A percentile compares a stretch with the other conserved stretches of the same genome.
Evolutionary conservation across 805 yeast genomes (phyloP).

Genomic region (Candida saitoana): DNA sequence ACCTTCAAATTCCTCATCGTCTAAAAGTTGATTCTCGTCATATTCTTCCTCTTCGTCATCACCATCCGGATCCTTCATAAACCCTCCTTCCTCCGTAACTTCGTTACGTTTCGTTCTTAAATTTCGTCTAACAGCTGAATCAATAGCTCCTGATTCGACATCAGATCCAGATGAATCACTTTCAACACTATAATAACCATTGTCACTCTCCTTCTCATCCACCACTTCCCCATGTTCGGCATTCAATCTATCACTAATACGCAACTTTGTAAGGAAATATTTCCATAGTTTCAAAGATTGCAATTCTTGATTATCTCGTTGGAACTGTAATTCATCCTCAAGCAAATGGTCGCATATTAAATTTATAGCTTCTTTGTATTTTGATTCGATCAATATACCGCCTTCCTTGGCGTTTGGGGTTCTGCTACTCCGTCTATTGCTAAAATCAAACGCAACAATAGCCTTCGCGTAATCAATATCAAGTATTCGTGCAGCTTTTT

Average conservation of each 20-base stretch:
- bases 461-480: slow-evolving; percentile 83
- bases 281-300: slow-evolving; percentile 54
- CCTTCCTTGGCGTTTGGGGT: slow-evolving; percentile 59
- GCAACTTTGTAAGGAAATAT: slow-evolving; percentile 45
- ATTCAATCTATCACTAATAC: slow-evolving; percentile 46
- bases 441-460: slow-evolving; percentile 80
- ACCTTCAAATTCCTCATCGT: slow-evolving; percentile 6
- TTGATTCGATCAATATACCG: slow-evolving; percentile 72
- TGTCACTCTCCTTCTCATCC: slow-evolving; percentile 9
- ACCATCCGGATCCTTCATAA: slow-evolving; percentile 1
- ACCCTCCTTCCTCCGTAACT: slow-evolving; percentile 1
- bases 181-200: slow-evolving; percentile 4
- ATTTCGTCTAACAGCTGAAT: slow-evolving; percentile 8
- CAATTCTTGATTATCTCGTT: slow-evolving; percentile 40
- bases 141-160: slow-evolving; percentile 17
- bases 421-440: slow-evolving; percentile 30
- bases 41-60: slow-evolving; percentile 5
- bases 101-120: not conserved
- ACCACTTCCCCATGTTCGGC: slow-evolving; percentile 44
- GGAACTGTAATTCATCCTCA: slow-evolving; percentile 47
- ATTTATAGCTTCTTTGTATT: slow-evolving; percentile 56
- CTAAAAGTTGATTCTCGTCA: not conserved
- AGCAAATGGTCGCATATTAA: slow-evolving; percentile 46
- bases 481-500: slow-evolving; percentile 66
- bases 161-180: slow-evolving; percentile 7